Percentiles rank a stretch among this genome's conserved stretches.
These are phyloP conservation scores for Colletotrichum falcatum DNA, from an alignment of 2,329 filamentous ascomycete species.

Conservation along the genomic window DNA sequence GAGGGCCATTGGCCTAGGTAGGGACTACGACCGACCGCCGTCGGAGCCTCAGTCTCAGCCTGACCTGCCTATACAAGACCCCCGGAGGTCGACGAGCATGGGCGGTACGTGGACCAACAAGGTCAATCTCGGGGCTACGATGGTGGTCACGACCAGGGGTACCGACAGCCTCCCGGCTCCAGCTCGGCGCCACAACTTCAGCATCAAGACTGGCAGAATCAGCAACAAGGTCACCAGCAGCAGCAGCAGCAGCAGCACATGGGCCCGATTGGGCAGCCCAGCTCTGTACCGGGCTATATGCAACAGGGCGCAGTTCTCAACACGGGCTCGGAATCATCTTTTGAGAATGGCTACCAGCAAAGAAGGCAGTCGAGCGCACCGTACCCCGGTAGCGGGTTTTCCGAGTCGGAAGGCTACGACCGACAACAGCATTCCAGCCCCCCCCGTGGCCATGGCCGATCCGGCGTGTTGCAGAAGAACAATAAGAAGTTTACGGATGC, in stretches of 20 bases:
- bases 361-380: slow-evolving; percentile 55
- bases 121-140: slow-evolving; percentile 40
- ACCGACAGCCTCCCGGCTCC: slow-evolving; percentile 36
- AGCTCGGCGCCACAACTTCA: slow-evolving; percentile 48
- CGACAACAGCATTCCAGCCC: slow-evolving; percentile 54
- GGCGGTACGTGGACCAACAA: slow-evolving; percentile 50
- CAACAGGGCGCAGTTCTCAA: slow-evolving; percentile 61
- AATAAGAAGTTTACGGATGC: slow-evolving; percentile 90
- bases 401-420: slow-evolving; percentile 58
- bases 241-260: slow-evolving; percentile 54
- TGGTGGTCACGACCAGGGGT: slow-evolving; percentile 34
- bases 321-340: slow-evolving; percentile 66
- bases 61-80: slow-evolving; percentile 64
- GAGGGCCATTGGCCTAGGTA: slow-evolving; percentile 71
- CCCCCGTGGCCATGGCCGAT: slow-evolving; percentile 39
- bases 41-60: slow-evolving; percentile 62
- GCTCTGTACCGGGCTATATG: slow-evolving; percentile 61
- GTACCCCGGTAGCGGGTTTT: slow-evolving; percentile 55
- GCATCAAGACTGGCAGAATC: slow-evolving; percentile 44
- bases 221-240: slow-evolving; percentile 49
- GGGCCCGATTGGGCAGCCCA: slow-evolving; percentile 50
- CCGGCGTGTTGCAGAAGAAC: slow-evolving; percentile 76
- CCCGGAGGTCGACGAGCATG: slow-evolving; percentile 52
- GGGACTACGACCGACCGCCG: slow-evolving; percentile 62
- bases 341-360: slow-evolving; percentile 53